These are phyloP conservation scores for Begonia fuchsioides DNA, from an alignment of 306 rosid species.

Conservation along the genomic window DNA sequence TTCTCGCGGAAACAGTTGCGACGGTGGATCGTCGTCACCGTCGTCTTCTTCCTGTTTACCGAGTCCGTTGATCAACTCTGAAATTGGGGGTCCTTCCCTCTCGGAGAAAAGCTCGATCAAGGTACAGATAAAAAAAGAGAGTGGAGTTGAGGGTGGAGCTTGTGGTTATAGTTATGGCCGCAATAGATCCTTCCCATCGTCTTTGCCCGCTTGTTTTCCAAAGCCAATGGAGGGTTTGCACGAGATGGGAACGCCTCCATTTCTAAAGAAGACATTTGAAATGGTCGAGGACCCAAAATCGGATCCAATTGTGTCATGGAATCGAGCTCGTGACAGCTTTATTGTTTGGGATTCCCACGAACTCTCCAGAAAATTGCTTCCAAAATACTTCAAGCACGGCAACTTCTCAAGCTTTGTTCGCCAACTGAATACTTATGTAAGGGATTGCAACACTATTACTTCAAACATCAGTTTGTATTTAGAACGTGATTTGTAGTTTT, in stretches of 20 bases:
- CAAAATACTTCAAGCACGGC: constrained; percentile 68
- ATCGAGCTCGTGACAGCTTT: constrained; percentile 42
- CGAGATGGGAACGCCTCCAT: constrained; percentile 70
- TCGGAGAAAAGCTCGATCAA: too few species aligned
- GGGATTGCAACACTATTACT: constrained; percentile 8
- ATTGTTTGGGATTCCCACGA: constrained; percentile 75
- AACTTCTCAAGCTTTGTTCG: constrained; percentile 94
- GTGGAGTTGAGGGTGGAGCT: constrained; percentile 1
- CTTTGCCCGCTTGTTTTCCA: constrained; percentile 19
- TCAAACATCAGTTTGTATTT: too few species aligned
- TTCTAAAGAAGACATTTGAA: constrained; percentile 65
- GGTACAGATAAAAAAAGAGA: not conserved
- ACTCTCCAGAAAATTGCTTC: constrained; percentile 56
- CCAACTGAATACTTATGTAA: constrained; percentile 89
- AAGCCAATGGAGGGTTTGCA: constrained; percentile 66
- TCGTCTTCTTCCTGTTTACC: not conserved
- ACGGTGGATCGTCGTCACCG: constrained; percentile 8
- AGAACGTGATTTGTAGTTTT: too few species aligned
- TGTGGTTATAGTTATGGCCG: not conserved
- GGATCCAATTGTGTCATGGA: constrained; percentile 75
- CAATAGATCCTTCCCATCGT: constrained; percentile 17
- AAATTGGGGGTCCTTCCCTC: not conserved
- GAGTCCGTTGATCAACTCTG: not conserved
- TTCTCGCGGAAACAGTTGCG: constrained; percentile 3
- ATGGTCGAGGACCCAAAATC: constrained; percentile 84